These are phyloP conservation scores for Hypoxylon crocopeplum DNA, from an alignment of 495 filamentous ascomycete genomes.

Conservation along the genomic window DNA sequence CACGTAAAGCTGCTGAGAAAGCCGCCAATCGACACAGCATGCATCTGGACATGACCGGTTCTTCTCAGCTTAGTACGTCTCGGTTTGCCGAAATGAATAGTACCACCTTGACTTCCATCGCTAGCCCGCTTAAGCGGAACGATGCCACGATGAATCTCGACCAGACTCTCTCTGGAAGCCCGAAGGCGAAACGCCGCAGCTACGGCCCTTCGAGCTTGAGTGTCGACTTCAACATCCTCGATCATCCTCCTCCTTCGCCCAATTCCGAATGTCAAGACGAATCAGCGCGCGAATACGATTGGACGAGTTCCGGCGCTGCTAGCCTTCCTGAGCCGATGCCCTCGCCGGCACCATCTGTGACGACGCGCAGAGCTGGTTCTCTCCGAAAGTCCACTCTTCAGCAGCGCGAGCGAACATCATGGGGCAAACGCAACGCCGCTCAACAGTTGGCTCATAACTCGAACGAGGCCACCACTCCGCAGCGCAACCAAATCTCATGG, in stretches of 20 bases:
- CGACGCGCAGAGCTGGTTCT: constrained; percentile 67
- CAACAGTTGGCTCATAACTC: constrained; percentile 53
- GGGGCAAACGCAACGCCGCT: constrained; percentile 58
- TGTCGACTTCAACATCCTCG: constrained; percentile 73
- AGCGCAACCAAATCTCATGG: constrained; percentile 50
- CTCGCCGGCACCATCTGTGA: constrained; percentile 37
- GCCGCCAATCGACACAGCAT: constrained; percentile 51
- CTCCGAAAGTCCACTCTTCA: constrained; percentile 87
- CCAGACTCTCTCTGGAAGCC: constrained; percentile 75
- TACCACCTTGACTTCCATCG: constrained; percentile 59
- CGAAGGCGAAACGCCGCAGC: constrained; percentile 86
- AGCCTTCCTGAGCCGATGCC: constrained; percentile 41
- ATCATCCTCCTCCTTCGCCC: constrained; percentile 52
- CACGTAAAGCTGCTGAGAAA: constrained; percentile 53
- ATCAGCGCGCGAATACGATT: constrained; percentile 50
- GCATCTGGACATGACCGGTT: constrained; percentile 56
- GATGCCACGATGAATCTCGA: constrained; percentile 91
- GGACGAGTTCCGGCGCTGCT: constrained; percentile 39
- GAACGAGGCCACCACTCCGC: constrained; percentile 57
- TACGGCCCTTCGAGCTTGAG: constrained; percentile 69
- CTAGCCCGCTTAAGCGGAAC: constrained; percentile 90
- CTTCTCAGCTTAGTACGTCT: constrained; percentile 55
- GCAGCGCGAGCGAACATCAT: constrained; percentile 74
- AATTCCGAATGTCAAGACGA: constrained; percentile 57
- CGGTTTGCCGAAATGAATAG: constrained; percentile 50